A percentile compares a stretch with the other conserved stretches of the same genome.
These are phyloP conservation scores for Pseudovirgaria hyperparasitica DNA, from an alignment of 2,329 filamentous ascomycete species.

Conservation along the genomic window DNA sequence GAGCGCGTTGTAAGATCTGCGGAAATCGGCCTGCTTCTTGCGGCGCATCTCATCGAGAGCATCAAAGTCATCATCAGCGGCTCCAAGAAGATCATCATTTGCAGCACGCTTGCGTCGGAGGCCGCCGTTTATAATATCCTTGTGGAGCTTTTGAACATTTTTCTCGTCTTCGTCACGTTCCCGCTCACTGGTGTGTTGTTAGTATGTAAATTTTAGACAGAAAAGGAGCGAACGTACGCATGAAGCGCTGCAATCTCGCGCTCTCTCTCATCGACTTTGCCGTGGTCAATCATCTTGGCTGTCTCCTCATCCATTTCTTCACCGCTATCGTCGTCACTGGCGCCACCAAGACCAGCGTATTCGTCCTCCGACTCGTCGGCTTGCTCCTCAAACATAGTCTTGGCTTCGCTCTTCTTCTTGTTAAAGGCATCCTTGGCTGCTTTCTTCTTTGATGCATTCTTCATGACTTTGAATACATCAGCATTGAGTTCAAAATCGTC, in stretches of 20 bases:
- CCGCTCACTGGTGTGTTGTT: conserved; percentile 49
- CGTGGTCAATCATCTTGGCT: conserved; percentile 79
- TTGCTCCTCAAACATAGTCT: conserved; percentile 75
- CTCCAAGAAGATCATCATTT: conserved; percentile 50
- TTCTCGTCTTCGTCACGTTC: conserved; percentile 74
- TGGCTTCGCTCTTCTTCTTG: conserved; percentile 77
- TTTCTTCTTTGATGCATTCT: conserved; percentile 45
- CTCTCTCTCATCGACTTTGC: conserved; percentile 65
- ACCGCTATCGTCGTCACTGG: conserved; percentile 71
- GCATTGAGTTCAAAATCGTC: conserved; percentile 25
- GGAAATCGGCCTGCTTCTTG: conserved; percentile 77
- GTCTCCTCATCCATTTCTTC: conserved; percentile 64
- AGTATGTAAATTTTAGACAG: conserved; percentile 12
- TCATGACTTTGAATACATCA: conserved; percentile 59
- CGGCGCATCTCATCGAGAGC: conserved; percentile 58
- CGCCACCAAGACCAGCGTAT: conserved; percentile 86
- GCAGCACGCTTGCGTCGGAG: conserved; percentile 72
- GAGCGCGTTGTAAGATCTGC: conserved; percentile 80
- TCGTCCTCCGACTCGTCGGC: conserved; percentile 97
- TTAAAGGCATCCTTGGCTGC: conserved; percentile 45
- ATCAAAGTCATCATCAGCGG: conserved; percentile 85
- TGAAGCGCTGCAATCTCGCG: conserved; percentile 73
- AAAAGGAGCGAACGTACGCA: conserved; percentile 53
- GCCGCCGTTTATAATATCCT: conserved; percentile 80
- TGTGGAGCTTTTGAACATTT: conserved; percentile 79